Conservation (phyloP, 2,329 filamentous ascomycete genomes). For the Raffaelea deltoideospora region DNA sequence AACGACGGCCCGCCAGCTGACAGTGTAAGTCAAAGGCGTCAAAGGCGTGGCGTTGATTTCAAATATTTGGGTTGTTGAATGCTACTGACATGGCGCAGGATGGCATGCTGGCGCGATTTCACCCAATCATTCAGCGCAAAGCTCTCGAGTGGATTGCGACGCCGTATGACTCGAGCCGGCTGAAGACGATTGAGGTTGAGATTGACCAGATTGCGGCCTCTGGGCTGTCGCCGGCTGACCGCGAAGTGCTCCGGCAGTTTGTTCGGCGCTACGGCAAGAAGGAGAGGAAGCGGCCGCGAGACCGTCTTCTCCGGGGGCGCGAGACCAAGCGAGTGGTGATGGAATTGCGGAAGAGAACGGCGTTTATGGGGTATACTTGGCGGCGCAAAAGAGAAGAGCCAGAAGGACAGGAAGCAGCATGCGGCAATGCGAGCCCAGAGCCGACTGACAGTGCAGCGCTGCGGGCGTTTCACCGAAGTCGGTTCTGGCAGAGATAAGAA, state of each 20-base stretch:
- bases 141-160: conserved; percentile 28
- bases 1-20: no score
- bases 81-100: no score
- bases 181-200: conserved; percentile 33
- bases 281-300: conserved; percentile 67
- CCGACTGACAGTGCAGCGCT: conserved; percentile 6
- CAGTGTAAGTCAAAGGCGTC: no score
- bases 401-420: conserved; percentile 6
- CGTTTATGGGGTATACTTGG: conserved; percentile 87
- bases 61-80: no score
- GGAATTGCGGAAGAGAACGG: conserved; percentile 64
- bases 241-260: conserved; percentile 32
- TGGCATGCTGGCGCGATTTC: conserved; percentile 24
- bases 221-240: conserved; percentile 19
- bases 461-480: conserved; percentile 10
- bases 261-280: conserved; percentile 38
- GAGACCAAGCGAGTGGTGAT: conserved; percentile 52
- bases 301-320: conserved; percentile 67
- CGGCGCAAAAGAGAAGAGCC: no score
- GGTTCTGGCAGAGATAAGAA: conserved; percentile 2
- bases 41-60: no score
- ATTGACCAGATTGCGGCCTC: conserved; percentile 22
- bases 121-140: conserved; percentile 24
- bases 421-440: background rate
- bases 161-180: conserved; percentile 31